Evolutionary conservation across 768 basidiomycete genomes (phyloP).

Genomic region (Lactarius tabidus): DNA sequence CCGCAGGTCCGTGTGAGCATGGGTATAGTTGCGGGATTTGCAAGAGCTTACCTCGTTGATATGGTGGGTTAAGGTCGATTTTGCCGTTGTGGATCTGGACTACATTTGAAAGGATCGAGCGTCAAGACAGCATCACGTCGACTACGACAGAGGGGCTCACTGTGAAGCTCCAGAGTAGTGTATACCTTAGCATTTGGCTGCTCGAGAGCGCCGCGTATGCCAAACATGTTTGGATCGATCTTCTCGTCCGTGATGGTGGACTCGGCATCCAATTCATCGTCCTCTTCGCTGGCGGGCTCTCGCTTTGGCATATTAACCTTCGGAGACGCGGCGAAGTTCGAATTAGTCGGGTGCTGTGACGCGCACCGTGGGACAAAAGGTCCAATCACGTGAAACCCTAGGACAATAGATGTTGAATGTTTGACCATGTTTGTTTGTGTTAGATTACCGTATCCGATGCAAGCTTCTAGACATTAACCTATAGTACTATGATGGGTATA

Average conservation of each 20-base stretch:
- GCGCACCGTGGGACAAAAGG: neutral
- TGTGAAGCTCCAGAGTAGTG: slow-evolving; percentile 28
- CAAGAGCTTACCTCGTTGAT: slow-evolving; percentile 59
- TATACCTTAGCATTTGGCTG: slow-evolving; percentile 28
- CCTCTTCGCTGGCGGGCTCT: slow-evolving; percentile 11
- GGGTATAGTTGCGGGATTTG: neutral
- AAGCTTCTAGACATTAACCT: neutral
- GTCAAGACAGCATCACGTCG: neutral
- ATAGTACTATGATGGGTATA: neutral
- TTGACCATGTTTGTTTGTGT: neutral
- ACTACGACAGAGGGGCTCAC: slow-evolving; percentile 15
- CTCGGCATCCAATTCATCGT: slow-evolving; percentile 19
- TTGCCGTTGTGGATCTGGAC: slow-evolving; percentile 63
- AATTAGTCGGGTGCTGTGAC: neutral
- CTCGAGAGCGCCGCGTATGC: slow-evolving; percentile 27
- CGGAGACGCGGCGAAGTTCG: neutral
- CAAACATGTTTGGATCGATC: slow-evolving; percentile 24
- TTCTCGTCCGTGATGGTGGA: slow-evolving; percentile 24
- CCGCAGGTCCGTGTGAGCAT: neutral
- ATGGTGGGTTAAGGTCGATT: slow-evolving; percentile 67
- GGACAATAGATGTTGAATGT: neutral
- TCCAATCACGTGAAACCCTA: neutral
- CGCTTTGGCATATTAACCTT: slow-evolving; percentile 8
- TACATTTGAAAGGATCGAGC: slow-evolving; percentile 28
- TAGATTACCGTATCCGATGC: neutral